phyloP scores from a whole-genome alignment of 1,284 basidiomycete species.

The Takashimella tepidaria region DNA sequence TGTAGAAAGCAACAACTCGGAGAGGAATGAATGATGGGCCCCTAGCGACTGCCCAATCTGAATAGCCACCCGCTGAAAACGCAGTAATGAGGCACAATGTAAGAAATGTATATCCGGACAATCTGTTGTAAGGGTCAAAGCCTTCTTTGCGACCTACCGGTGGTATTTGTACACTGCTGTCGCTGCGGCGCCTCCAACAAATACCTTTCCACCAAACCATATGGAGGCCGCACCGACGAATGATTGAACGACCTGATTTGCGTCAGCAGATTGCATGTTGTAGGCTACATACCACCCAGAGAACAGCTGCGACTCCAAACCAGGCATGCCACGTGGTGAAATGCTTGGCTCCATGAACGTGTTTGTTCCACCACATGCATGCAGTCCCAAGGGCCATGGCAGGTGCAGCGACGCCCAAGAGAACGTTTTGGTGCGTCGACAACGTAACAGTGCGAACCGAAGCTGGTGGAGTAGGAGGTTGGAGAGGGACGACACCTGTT shows the following conservation, averaged over 20 bases:
- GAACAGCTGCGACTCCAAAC: slow-evolving; percentile 28
- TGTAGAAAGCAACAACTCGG: slow-evolving; percentile 33
- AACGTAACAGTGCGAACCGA: slow-evolving; percentile 23
- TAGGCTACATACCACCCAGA: slow-evolving; percentile 26
- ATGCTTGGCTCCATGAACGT: slow-evolving; percentile 34
- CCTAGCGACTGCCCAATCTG: slow-evolving; percentile 26
- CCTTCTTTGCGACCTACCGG: slow-evolving; percentile 27
- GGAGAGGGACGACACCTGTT: slow-evolving; percentile 34
- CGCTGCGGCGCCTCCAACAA: slow-evolving; percentile 33
- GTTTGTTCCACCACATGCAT: slow-evolving; percentile 46
- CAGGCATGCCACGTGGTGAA: slow-evolving; percentile 42
- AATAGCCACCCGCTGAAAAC: slow-evolving; percentile 38
- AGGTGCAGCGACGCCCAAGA: slow-evolving; percentile 34
- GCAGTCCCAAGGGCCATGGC: slow-evolving; percentile 32
- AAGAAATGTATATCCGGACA: slow-evolving; percentile 42
- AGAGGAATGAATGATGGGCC: slow-evolving; percentile 5
- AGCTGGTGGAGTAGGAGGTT: slow-evolving; percentile 33
- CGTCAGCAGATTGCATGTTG: not conserved
- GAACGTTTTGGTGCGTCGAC: slow-evolving; percentile 34
- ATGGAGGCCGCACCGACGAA: slow-evolving; percentile 30
- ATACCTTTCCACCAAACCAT: slow-evolving; percentile 24
- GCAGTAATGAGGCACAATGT: slow-evolving; percentile 35
- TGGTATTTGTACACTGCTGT: slow-evolving; percentile 46
- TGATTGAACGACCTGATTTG: slow-evolving; percentile 27
- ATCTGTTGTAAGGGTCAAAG: slow-evolving; percentile 15